These are phyloP conservation scores for Rhazya stricta DNA, from an alignment of 257 asterid genomes.

Conservation along the genomic window DNA sequence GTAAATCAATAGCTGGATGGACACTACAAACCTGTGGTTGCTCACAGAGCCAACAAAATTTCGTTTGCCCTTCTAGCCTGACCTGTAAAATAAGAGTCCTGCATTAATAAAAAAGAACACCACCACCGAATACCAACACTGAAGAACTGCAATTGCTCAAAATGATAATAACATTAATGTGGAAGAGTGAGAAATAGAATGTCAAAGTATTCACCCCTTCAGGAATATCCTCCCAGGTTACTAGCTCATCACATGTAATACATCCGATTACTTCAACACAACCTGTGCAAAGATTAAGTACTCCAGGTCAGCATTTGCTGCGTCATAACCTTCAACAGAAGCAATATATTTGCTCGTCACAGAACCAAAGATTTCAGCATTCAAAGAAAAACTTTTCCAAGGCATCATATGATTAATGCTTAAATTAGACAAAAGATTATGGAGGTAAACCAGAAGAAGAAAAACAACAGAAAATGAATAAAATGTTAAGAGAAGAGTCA, in stretches of 20 bases:
- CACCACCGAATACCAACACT: not conserved
- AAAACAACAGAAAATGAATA: not conserved
- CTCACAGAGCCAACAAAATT: conserved; percentile 94
- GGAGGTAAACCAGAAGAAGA: not conserved
- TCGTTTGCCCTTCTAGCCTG: conserved; percentile 77
- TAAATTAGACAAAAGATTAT: not conserved
- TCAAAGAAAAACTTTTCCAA: not conserved
- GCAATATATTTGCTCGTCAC: not conserved
- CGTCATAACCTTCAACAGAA: not conserved
- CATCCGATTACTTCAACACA: conserved; percentile 91
- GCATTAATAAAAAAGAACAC: conserved; percentile 8
- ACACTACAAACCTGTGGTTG: conserved; percentile 59
- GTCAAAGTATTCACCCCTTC: conserved; percentile 44
- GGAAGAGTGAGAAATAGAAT: not conserved
- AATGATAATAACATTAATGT: not conserved
- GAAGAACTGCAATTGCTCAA: not conserved
- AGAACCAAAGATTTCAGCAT: not conserved
- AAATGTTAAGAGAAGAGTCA: not conserved
- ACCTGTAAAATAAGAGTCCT: conserved; percentile 43
- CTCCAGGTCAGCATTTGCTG: not conserved
- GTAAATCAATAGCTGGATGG: not conserved
- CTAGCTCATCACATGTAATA: conserved; percentile 67
- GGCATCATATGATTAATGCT: not conserved
- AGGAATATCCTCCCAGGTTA: conserved; percentile 69
- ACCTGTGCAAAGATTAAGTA: conserved; percentile 37